A percentile compares a stretch with the other conserved stretches of the same genome.
Conservation (phyloP, 495 filamentous ascomycete species). For the Hypoxylon crocopeplum region DNA sequence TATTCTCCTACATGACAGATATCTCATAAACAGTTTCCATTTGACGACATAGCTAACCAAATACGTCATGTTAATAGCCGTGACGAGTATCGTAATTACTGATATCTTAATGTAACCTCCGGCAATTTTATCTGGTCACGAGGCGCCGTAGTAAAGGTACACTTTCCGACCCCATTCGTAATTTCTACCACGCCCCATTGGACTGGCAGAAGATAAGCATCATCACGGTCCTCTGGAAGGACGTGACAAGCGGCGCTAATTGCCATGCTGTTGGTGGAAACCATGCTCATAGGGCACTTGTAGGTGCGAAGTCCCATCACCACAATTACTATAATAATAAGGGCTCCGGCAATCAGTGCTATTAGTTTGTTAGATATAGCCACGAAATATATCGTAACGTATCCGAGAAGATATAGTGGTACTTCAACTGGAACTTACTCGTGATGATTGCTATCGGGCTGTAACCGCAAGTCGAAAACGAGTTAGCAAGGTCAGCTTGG, state of each 20-base stretch:
- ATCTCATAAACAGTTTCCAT: too few species aligned
- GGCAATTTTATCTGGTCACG: background rate
- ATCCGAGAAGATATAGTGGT: background rate
- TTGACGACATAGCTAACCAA: too few species aligned
- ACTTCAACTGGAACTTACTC: constrained; percentile 20
- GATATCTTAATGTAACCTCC: too few species aligned
- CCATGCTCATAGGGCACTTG: constrained; percentile 33
- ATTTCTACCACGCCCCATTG: constrained; percentile 11
- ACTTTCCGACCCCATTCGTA: constrained; percentile 3
- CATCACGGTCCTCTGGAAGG: constrained; percentile 11
- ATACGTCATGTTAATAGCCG: too few species aligned
- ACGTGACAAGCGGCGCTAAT: constrained; percentile 35
- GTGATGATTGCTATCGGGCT: constrained; percentile 41
- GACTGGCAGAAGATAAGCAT: constrained; percentile 24
- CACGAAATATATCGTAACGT: background rate
- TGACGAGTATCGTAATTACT: too few species aligned
- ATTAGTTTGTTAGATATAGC: too few species aligned
- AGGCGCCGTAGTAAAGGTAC: constrained; percentile 8
- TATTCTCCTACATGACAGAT: too few species aligned
- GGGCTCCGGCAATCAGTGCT: background rate
- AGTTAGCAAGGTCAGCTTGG: constrained; percentile 1
- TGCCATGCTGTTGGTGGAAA: constrained; percentile 30
- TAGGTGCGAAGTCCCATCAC: constrained; percentile 22
- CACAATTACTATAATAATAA: background rate
- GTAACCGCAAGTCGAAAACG: constrained; percentile 41